Evolutionary conservation across 2,329 filamentous ascomycete species (phyloP).

Genomic region (Huntiella abstrusa): DNA sequence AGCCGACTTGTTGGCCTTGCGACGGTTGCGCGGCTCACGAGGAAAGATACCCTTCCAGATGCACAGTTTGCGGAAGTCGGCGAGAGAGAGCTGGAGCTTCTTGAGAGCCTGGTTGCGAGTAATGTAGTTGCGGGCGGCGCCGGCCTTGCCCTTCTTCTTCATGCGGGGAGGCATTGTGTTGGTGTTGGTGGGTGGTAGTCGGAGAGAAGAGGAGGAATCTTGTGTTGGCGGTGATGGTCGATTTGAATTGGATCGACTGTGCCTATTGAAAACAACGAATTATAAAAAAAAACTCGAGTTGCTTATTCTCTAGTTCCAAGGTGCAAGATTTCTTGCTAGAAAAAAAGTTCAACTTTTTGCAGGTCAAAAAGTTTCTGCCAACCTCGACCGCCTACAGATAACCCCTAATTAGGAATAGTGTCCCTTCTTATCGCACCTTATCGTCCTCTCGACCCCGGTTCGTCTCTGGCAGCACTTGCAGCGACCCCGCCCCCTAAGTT

Average conservation of each 20-base stretch:
- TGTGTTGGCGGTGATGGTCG: neutral
- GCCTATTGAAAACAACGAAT: too few species aligned
- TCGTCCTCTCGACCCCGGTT: neutral
- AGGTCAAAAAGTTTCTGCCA: slow-evolving; percentile 11
- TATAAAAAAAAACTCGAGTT: too few species aligned
- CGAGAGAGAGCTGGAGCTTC: slow-evolving; percentile 91
- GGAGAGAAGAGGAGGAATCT: neutral
- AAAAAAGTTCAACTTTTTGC: slow-evolving; percentile 17
- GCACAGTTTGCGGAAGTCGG: slow-evolving; percentile 93
- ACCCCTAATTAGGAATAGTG: slow-evolving; percentile 5
- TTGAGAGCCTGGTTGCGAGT: slow-evolving; percentile 92
- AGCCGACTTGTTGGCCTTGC: slow-evolving; percentile 84
- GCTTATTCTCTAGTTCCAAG: too few species aligned
- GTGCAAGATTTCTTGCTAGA: slow-evolving; percentile 13
- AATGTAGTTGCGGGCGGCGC: slow-evolving; percentile 95
- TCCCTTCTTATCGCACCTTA: slow-evolving; percentile 4
- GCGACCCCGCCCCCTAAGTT: neutral
- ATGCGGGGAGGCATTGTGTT: slow-evolving; percentile 44
- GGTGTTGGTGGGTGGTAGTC: slow-evolving; percentile 5
- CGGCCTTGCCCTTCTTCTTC: slow-evolving; percentile 84
- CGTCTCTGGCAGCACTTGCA: neutral
- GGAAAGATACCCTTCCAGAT: slow-evolving; percentile 99
- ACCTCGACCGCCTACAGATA: slow-evolving; percentile 10
- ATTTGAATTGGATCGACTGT: too few species aligned
- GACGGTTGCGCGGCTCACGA: slow-evolving; percentile 87